These are phyloP conservation scores for Quercus parvula DNA, from an alignment of 306 rosid species.

Conservation along the genomic window DNA sequence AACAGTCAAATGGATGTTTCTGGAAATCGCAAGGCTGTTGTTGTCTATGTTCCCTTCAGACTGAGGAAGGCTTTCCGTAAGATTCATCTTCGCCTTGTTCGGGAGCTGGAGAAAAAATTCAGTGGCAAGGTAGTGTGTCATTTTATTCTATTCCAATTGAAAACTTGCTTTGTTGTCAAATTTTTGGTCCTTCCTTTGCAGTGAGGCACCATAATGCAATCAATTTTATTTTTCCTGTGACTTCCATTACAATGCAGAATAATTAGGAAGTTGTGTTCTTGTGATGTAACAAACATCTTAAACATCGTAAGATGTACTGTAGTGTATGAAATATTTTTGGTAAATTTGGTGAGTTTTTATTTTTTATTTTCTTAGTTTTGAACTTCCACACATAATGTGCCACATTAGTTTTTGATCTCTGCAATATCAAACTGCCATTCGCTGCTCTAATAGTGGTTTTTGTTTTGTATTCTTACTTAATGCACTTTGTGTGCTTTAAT, in stretches of 20 bases:
- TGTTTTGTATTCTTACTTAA: too few relatives aligned
- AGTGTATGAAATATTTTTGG: background rate
- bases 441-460: too few relatives aligned
- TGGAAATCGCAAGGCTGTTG: constrained; percentile 70
- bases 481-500: background rate
- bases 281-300: background rate
- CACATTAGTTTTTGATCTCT: background rate
- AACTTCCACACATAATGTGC: background rate
- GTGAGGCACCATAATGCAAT: background rate
- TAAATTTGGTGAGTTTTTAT: background rate
- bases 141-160: background rate
- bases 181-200: background rate
- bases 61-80: constrained; percentile 68
- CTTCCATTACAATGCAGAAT: background rate
- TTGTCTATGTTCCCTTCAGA: constrained; percentile 60
- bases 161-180: background rate
- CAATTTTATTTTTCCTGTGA: background rate
- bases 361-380: background rate
- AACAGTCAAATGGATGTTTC: constrained; percentile 60
- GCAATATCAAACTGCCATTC: too few relatives aligned
- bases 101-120: constrained; percentile 74
- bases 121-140: constrained; percentile 60
- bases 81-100: constrained; percentile 64
- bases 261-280: background rate
- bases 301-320: background rate